Conservation (phyloP, 805 yeast species). For the Saccharomycopsis javanensis region DNA sequence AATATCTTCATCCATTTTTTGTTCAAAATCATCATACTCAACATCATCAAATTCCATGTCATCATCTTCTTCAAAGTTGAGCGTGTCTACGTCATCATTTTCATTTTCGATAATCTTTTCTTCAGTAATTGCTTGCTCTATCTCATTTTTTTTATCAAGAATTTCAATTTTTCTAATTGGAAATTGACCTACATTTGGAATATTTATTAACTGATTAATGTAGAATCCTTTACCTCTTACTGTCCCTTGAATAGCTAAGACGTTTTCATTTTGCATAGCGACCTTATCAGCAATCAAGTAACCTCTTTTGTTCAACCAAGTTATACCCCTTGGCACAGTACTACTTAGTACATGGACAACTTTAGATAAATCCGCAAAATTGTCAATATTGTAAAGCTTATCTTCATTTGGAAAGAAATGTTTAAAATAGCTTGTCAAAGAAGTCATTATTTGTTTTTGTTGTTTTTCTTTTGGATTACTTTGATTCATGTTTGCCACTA, state of each 20-base stretch:
- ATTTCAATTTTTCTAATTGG: slow-evolving; percentile 60
- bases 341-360: slow-evolving; percentile 73
- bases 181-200: slow-evolving; percentile 88
- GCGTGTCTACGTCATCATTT: slow-evolving; percentile 6
- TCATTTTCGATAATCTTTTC: slow-evolving; percentile 25
- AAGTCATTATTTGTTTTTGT: slow-evolving; percentile 59
- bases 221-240: slow-evolving; percentile 82
- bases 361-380: slow-evolving; percentile 57
- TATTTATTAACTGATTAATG: slow-evolving; percentile 67
- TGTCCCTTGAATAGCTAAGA: slow-evolving; percentile 64
- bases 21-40: slow-evolving; percentile 18
- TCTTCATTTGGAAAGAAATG: slow-evolving; percentile 80
- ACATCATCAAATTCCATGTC: slow-evolving; percentile 25
- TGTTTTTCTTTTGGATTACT: slow-evolving; percentile 66
- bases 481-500: slow-evolving; percentile 60
- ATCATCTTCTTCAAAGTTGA: slow-evolving; percentile 22
- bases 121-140: slow-evolving; percentile 24
- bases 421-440: slow-evolving; percentile 53
- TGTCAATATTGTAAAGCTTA: slow-evolving; percentile 63
- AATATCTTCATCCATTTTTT: slow-evolving; percentile 25
- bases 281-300: slow-evolving; percentile 70
- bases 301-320: slow-evolving; percentile 92
- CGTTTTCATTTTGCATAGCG: slow-evolving; percentile 26
- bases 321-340: slow-evolving; percentile 71
- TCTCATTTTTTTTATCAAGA: slow-evolving; percentile 25